Conservation (phyloP, 2,329 filamentous ascomycete genomes). For the Fusarium tricinctum region DNA sequence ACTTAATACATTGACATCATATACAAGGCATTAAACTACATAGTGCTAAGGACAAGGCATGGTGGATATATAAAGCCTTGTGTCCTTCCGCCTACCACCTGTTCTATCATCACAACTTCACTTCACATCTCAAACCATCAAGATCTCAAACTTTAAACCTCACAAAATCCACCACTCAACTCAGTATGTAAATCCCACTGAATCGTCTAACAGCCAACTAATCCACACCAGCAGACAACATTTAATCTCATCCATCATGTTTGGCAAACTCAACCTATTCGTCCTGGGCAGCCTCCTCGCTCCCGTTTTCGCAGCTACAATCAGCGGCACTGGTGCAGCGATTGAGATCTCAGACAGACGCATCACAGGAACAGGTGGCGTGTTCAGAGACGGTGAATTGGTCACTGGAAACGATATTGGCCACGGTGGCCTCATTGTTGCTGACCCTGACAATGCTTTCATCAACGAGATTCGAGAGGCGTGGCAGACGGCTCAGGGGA, state of each 20-base stretch:
- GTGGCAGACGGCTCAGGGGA: neutral
- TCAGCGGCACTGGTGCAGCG: neutral
- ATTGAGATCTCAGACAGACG: neutral
- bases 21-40: neutral
- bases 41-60: no score
- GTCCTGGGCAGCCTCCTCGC: neutral
- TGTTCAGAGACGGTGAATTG: neutral
- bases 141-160: no score
- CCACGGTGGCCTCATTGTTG: neutral
- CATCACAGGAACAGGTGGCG: neutral
- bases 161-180: neutral
- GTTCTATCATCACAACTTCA: no score
- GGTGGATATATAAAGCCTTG: no score
- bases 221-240: neutral
- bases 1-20: neutral
- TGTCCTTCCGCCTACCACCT: no score
- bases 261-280: neutral
- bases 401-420: neutral
- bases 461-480: neutral
- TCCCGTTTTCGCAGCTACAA: neutral
- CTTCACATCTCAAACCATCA: no score
- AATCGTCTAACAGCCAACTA: neutral
- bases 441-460: neutral
- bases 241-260: neutral
- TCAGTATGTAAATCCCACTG: neutral